These are phyloP conservation scores for Daldinia loculata DNA, from an alignment of 495 filamentous ascomycete species.

Conservation along the genomic window DNA sequence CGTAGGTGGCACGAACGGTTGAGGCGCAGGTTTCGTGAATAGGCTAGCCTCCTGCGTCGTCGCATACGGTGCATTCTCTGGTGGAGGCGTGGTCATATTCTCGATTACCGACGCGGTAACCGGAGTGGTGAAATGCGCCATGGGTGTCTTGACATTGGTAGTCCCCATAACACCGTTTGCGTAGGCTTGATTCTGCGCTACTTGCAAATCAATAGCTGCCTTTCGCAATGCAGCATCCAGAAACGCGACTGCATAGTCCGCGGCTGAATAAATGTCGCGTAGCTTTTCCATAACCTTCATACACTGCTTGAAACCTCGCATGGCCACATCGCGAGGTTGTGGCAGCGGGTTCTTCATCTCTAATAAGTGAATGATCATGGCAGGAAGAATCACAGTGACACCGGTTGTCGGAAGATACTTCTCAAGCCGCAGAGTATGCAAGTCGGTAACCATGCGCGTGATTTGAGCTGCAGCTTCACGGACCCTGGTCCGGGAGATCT, in stretches of 20 bases:
- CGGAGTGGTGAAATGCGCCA: constrained; percentile 34
- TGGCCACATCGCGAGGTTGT: constrained; percentile 69
- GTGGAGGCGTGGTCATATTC: constrained; percentile 54
- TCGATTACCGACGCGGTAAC: constrained; percentile 20
- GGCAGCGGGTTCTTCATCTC: constrained; percentile 83
- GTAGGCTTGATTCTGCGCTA: constrained; percentile 29
- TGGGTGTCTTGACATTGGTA: constrained; percentile 29
- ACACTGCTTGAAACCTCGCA: constrained; percentile 82
- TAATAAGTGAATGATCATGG: constrained; percentile 89
- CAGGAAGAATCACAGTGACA: constrained; percentile 86
- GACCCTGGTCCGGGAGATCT: constrained; percentile 80
- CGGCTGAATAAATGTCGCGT: constrained; percentile 84
- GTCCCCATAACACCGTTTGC: constrained; percentile 27
- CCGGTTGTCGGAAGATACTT: constrained; percentile 85
- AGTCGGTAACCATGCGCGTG: constrained; percentile 76
- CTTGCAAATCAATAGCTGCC: constrained; percentile 66
- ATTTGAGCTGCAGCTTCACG: constrained; percentile 81
- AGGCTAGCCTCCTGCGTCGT: constrained; percentile 40
- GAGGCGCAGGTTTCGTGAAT: constrained; percentile 30
- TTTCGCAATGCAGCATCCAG: constrained; percentile 84
- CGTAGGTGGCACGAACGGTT: constrained; percentile 27
- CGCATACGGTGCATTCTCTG: constrained; percentile 51
- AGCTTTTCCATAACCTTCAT: constrained; percentile 84
- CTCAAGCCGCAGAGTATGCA: constrained; percentile 74
- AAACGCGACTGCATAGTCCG: constrained; percentile 86